Base-by-base conservation (phyloP, 805 yeast species). In the Yarrowia porcina region DNA sequence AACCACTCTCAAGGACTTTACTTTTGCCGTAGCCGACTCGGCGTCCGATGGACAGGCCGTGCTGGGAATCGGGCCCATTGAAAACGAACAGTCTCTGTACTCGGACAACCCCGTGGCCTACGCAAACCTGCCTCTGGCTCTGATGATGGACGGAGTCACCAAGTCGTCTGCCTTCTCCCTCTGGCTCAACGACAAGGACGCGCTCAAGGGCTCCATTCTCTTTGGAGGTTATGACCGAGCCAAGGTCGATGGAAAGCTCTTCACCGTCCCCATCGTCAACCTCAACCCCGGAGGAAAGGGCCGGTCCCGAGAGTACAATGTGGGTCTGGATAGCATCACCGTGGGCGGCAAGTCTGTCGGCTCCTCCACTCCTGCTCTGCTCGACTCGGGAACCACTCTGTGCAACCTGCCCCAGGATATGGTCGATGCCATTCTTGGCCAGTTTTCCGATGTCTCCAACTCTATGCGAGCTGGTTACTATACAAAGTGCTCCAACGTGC, bases 11-110 rank as follows among this genome's bases (percentile, higher is more conserved):
- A 65, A 76, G 0, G 75, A 78, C 63, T 75, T 88, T 27, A 83
- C 90, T 3, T 81, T 91, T 72, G 97, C 96, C 1, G 83, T 90
- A 21, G 94, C 89, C 4, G 83, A 83, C 69, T 71, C 73, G 33
- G 82, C 90, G 1, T 82, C 84, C 65, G 84, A 92, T 4, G 73
- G 83, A 5, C 75, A 81, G 65, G 93, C 96, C 63, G 71, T 71
- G 32, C 67, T 76, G 57, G 79, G 79, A 11, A 67, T 76, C 13
- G 78, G 78, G 4, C 72, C 73, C 63, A 63, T 66, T 8, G 70
- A 69, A 18, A 68, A 68, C 42, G 78, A 73, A 63, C 71, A 74
- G 17, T 52, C 59, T 1, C 59, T 65, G 66, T 9, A 64, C 68
- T 12, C 63, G 33, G 28, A n/a, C 17, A 30, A 56, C 38, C 49